These are phyloP conservation scores for Thalassiosira profunda DNA, from an alignment of 108 stramenopile species.

Conservation along the genomic window DNA sequence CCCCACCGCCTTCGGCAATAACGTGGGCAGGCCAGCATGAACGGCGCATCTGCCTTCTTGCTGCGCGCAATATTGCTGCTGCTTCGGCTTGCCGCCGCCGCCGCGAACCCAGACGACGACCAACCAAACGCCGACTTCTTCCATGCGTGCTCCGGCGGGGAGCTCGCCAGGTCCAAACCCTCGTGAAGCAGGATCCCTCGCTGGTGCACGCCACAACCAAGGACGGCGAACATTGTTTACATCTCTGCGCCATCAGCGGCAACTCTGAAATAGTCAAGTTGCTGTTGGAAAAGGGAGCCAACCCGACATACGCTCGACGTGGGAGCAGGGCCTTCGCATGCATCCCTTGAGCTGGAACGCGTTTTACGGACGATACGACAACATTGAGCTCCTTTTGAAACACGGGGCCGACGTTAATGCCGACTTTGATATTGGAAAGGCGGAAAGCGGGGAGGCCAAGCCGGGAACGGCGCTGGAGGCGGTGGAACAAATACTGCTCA, in stretches of 20 bases:
- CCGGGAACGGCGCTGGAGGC: slow-evolving; percentile 74
- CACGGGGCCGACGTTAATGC: slow-evolving; percentile 78
- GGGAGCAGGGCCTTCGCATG: slow-evolving; percentile 77
- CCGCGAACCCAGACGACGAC: no score
- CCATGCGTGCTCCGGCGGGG: slow-evolving; percentile 42
- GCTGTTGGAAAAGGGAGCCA: slow-evolving; percentile 63
- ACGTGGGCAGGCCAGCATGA: no score
- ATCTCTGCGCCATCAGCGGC: slow-evolving; percentile 72
- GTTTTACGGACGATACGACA: slow-evolving; percentile 77
- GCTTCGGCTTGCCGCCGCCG: no score
- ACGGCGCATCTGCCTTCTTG: no score
- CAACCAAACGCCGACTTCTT: slow-evolving; percentile 52
- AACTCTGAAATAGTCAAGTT: slow-evolving; percentile 52
- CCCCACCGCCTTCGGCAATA: no score
- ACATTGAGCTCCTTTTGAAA: slow-evolving; percentile 62
- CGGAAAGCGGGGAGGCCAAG: slow-evolving; percentile 3
- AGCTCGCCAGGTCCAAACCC: slow-evolving; percentile 17
- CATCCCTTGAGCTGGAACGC: slow-evolving; percentile 86
- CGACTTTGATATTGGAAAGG: slow-evolving; percentile 68
- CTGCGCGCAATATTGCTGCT: no score
- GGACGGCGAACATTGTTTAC: slow-evolving; percentile 84
- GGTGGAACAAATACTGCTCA: slow-evolving; percentile 52
- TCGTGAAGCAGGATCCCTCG: slow-evolving; percentile 40
- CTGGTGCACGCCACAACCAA: slow-evolving; percentile 31
- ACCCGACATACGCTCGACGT: slow-evolving; percentile 84